Base-by-base conservation (phyloP, 2,329 filamentous ascomycete species). In the Trichoderma atroviride region DNA sequence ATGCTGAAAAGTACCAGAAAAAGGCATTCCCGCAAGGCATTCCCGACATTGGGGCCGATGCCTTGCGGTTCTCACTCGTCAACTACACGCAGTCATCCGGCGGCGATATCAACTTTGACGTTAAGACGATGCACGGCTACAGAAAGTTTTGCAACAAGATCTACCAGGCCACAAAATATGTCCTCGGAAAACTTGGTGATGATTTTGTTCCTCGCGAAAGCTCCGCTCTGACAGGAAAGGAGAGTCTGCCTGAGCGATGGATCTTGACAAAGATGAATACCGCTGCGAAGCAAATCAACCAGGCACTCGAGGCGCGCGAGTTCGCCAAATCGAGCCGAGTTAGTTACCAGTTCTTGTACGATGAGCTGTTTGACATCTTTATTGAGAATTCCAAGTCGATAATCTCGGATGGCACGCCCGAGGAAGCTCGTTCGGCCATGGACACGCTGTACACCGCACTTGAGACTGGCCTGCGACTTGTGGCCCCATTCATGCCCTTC, bases 101-200 rank as follows among this genome's bases (percentile, higher is more conserved):
- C 72, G 89, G 91, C 72, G 91, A 94, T 75, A 93, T 94, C 79
- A 89, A 87, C 73, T 92, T 93, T 74, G 91, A 97, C 76, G 89
- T 96, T 76, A 90, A 93, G 81, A 92, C 95, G 73, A 94, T 97
- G 79, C 87, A 93, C 76, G 92, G 88, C 69, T 96, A 96, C 83
- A 88, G 93, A 70, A 89, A 92, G 75, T 97, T 97, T 86, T 96
- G 93, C 78, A 95, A 96, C 84, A 95, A 96, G 84, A 94, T 75
- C 58, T 96, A 93, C 82, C 92, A 97, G 81, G 93, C 94, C 55
- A 94, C 90, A 62, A 97, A 96, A 81, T 97, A 91, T 77, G 92
- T 95, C 13, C 87, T 97, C 60, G 90, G 90, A 69, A 91, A 90
- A 72, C 80, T 93, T 55, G 86, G 83, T 24, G 81, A 84, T 61